phyloP scores from a whole-genome alignment of 805 yeast genomes.

The Ogataea methanolica region DNA sequence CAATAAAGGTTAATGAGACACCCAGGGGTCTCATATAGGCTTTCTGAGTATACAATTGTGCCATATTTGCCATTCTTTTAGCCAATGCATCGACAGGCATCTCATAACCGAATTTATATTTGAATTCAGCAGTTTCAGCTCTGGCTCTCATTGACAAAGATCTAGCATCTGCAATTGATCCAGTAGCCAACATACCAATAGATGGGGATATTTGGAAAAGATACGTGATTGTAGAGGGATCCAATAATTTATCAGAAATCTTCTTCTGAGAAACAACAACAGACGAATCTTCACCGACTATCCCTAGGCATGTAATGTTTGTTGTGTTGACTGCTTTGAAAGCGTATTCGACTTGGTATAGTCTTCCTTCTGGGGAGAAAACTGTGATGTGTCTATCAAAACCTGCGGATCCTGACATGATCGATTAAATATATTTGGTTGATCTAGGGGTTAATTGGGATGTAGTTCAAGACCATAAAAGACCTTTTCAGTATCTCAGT shows the following conservation, averaged over 20 bases:
- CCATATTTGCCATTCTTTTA: slow-evolving; percentile 91
- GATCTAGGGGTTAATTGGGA: no score
- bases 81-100: slow-evolving; percentile 93
- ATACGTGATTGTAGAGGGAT: slow-evolving; percentile 81
- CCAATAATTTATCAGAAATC: slow-evolving; percentile 91
- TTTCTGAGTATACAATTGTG: slow-evolving; percentile 94
- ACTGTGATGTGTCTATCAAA: slow-evolving; percentile 98
- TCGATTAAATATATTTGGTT: slow-evolving; percentile 16
- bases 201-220: slow-evolving; percentile 75
- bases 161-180: slow-evolving; percentile 94
- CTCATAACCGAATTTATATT: slow-evolving; percentile 91
- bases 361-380: slow-evolving; percentile 97
- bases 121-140: slow-evolving; percentile 92
- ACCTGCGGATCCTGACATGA: slow-evolving; percentile 68
- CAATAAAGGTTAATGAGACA: slow-evolving; percentile 82
- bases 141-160: slow-evolving; percentile 87
- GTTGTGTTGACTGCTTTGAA: slow-evolving; percentile 94
- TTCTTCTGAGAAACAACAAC: slow-evolving; percentile 93
- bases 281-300: slow-evolving; percentile 80
- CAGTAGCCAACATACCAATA: slow-evolving; percentile 89
- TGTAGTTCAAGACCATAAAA: slow-evolving; percentile 18
- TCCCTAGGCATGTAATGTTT: slow-evolving; percentile 83
- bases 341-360: slow-evolving; percentile 97
- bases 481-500: slow-evolving; percentile 24
- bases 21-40: slow-evolving; percentile 99